Evolutionary conservation across 192 early-diverging fungal genomes (phyloP).

Genomic region (Allomyces macrogynus): DNA sequence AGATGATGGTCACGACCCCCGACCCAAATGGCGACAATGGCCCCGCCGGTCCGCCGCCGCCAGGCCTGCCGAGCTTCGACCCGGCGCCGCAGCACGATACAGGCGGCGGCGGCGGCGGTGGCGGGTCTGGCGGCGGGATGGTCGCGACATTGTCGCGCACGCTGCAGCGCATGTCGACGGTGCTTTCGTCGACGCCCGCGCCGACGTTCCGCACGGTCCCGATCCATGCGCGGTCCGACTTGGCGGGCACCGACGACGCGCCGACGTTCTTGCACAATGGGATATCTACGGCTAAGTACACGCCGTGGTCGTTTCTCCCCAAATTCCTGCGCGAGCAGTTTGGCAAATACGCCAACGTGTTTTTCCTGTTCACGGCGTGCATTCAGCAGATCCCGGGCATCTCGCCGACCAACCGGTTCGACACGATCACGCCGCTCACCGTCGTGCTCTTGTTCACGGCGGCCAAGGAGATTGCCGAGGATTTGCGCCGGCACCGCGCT

Average conservation of each 20-base stretch:
- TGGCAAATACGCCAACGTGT: conserved; percentile 95
- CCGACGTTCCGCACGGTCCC: too few relatives aligned
- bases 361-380: conserved; percentile 90
- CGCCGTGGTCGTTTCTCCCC: conserved; percentile 70
- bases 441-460: conserved; percentile 77
- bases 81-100: too few relatives aligned
- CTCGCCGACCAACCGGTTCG: conserved; percentile 74
- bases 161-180: too few relatives aligned
- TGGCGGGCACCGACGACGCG: conserved; percentile 19
- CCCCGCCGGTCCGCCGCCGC: too few relatives aligned
- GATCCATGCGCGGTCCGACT: too few relatives aligned
- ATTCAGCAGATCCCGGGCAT: conserved; percentile 94
- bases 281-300: conserved; percentile 95
- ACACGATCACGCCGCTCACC: conserved; percentile 62
- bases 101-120: too few relatives aligned
- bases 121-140: too few relatives aligned
- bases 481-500: conserved; percentile 22
- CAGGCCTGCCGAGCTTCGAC: too few relatives aligned
- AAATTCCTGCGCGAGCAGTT: conserved; percentile 97
- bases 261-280: conserved; percentile 77
- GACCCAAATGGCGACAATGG: too few relatives aligned
- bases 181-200: too few relatives aligned
- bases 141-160: too few relatives aligned
- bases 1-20: too few relatives aligned
- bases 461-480: conserved; percentile 85